Evolutionary conservation across 208 protist genomes (phyloP), one percentile per base, ranked within the genome.

Genomic region (Blechomonas ayalai): DNA sequence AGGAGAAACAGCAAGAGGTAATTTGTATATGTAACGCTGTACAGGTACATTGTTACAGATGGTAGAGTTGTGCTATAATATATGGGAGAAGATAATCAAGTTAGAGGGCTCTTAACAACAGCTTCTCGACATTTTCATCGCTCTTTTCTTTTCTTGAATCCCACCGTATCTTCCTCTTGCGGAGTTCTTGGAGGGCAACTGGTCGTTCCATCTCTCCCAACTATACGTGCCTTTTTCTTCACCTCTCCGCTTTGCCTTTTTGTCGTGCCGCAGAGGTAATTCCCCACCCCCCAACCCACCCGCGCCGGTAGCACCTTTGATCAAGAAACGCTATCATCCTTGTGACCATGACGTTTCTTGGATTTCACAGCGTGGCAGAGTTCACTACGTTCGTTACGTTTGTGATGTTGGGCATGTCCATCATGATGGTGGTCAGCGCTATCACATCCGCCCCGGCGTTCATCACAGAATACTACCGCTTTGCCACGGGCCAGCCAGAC

Each of bases 401-500:
- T 24, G 55, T 91, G 19, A 52, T 92, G 25, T 62, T 90, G 9
- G 90, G 90, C 47, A 70, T 86, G 48, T 90, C 81, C 23, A 77
- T 83, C 40, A 68, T 96, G 63, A 84, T 96, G 67, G 78, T 87
- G 18, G 60, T 78, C 37, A 91, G 82, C 36, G 65, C 78, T 20
- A 77, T 95, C 32, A 90, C 86, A 13, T 79, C 77, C n/a, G 81
- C 82, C 1, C 80, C 70, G 3, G 38, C 56, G 13, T 95, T 92
- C 55, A 69, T 93, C 36, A 62, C 47, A 24, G 50, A 76, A 7
- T 91, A 82, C 67, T 85, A 79, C 73, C 70, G 69, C 50, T 91
- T 72, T 40, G 73, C 78, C 16, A 73, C 76, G 2, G 62, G 63
- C 31, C 23, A 71, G 33, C 54, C 63, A 26, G 46, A 84, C 23